Evolutionary conservation across 768 basidiomycete species (phyloP), one percentile per base, ranked within the genome.

Genomic region (Mycena alexandri): DNA sequence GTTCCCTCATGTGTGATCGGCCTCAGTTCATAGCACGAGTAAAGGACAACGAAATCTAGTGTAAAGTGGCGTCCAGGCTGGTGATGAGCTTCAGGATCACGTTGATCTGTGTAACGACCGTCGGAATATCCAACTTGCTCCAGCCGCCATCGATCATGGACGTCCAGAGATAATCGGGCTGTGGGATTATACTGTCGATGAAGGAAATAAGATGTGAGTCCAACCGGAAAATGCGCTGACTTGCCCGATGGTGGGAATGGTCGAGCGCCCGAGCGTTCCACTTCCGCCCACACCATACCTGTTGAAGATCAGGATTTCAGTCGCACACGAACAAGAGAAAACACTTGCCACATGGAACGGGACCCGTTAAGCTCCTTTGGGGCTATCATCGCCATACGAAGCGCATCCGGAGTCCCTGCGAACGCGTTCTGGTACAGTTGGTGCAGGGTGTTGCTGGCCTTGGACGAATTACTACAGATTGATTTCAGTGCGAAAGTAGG

Each of bases 351-450:
- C 70, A 53, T 72, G 17, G 73, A 74, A 5, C 68, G 68, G 14
- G 58, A 48, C 5, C 75, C 74, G 48, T 73, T 67, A 5, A 78
- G 63, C 16, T 53, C 65, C 48, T 73, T 51, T 16, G 77, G 77
- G 21, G 77, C 63, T 8, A 78, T n/a, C 67, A 78, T 58, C 8
- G 77, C 77, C 77, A 78, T 78, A 43, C 77, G 72, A n/a, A 78
- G 55, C 25, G 58, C 57, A 17, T 73, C 71, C 14, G 74, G 72
- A 7, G 74, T 76, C 21, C 73, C 77, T 16, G 70, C 57, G 51
- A 78, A 77, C 11, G 76, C 67, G 14, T 77, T 69, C 13, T 75
- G 46, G 57, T 78, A 78, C 38, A 72, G 16, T 42, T 71, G 25
- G 36, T 78, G 76, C 11, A 78, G 57, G 11, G 65, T 14, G 36